A percentile compares a stretch with the other conserved stretches of the same genome.
Conservation (phyloP, 1,284 basidiomycete species). For the Marasmius sp. region DNA sequence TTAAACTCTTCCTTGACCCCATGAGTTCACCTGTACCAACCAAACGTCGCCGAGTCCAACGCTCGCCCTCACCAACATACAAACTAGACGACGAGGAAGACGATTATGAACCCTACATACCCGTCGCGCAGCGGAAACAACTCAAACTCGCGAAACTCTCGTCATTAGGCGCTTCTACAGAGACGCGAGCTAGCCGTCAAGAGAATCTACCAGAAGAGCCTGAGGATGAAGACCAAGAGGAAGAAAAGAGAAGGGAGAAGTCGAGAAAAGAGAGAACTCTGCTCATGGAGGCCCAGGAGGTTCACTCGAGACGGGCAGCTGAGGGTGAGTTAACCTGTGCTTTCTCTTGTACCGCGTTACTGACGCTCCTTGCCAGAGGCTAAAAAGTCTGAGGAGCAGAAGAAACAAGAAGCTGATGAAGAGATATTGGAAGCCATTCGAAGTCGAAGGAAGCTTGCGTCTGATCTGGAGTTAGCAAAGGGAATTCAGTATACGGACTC, state of each 20-base stretch:
- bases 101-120: constrained; percentile 85
- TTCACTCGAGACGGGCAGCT: constrained; percentile 76
- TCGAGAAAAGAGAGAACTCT: constrained; percentile 82
- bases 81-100: constrained; percentile 63
- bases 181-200: constrained; percentile 51
- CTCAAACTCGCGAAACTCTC: constrained; percentile 78
- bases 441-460: constrained; percentile 86
- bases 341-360: constrained; percentile 10
- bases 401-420: constrained; percentile 85
- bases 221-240: constrained; percentile 75
- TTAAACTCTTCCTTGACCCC: background rate
- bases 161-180: constrained; percentile 55
- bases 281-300: constrained; percentile 89
- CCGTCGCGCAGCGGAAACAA: constrained; percentile 83
- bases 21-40: constrained; percentile 18
- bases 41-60: constrained; percentile 50
- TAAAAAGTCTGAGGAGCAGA: constrained; percentile 82
- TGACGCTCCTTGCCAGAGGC: constrained; percentile 56
- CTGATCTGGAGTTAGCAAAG: constrained; percentile 90
- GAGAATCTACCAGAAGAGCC: constrained; percentile 65
- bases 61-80: constrained; percentile 63
- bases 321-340: constrained; percentile 58
- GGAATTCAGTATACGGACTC: constrained; percentile 91
- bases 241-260: constrained; percentile 72
- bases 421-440: constrained; percentile 92